A percentile compares a stretch with the other conserved stretches of the same genome.
phyloP scores from a whole-genome alignment of 306 rosid genomes.

The Cyclanthera cordifolia region DNA sequence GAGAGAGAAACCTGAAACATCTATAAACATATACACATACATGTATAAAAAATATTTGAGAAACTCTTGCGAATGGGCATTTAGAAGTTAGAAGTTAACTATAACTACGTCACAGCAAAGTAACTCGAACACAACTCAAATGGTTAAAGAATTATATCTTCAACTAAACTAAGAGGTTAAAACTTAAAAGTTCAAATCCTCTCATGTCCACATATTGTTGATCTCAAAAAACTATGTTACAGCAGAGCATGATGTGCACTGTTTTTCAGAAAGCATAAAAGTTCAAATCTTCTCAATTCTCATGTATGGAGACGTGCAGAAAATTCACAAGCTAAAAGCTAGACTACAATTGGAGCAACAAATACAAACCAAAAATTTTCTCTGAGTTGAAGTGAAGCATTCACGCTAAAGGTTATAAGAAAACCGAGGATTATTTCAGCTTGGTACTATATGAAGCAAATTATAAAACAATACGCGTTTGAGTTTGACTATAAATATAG shows the following conservation, averaged over 20 bases:
- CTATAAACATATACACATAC: not conserved
- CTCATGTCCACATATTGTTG: not conserved
- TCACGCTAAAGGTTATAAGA: not conserved
- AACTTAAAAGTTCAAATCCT: no score
- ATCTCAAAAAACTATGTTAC: not conserved
- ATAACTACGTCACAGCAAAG: not conserved
- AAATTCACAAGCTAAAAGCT: no score
- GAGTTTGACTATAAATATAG: conserved; percentile 46
- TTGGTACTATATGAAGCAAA: conserved; percentile 4
- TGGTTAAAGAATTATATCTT: not conserved
- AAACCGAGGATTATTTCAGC: not conserved
- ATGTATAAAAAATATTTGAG: no score
- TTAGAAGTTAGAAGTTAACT: not conserved
- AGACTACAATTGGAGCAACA: not conserved
- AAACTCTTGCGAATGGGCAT: no score
- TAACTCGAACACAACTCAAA: no score
- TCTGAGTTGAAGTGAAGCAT: not conserved
- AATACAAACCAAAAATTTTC: no score
- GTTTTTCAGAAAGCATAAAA: no score
- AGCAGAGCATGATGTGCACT: no score
- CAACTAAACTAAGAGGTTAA: not conserved
- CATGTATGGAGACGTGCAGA: no score
- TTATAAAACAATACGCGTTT: not conserved
- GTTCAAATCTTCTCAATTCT: no score
- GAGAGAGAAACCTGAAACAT: not conserved